phyloP scores from a whole-genome alignment of 441 rosid genomes.

The Biscutella auriculata region DNA sequence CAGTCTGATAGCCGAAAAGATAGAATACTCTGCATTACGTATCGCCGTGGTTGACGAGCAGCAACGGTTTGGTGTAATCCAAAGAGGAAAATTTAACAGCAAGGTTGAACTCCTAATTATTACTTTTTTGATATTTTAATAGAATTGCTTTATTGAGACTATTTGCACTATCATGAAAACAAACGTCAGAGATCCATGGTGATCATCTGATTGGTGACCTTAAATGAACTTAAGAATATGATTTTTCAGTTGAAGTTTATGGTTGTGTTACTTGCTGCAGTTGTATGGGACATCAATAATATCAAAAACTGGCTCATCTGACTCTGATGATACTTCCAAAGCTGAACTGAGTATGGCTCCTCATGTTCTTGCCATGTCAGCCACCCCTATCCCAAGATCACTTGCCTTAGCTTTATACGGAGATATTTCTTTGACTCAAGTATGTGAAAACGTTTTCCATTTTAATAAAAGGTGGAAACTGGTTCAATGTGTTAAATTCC shows the following conservation, averaged over 20 bases:
- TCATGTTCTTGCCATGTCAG: constrained; percentile 91
- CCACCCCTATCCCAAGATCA: constrained; percentile 94
- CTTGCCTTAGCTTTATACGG: constrained; percentile 92
- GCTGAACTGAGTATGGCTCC: constrained; percentile 72
- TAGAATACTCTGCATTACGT: constrained; percentile 75
- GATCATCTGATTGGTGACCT: not conserved
- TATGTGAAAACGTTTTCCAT: constrained; percentile 19
- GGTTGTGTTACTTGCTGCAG: constrained; percentile 36
- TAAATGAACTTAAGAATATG: not conserved
- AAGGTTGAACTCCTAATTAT: constrained; percentile 46
- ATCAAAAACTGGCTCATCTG: constrained; percentile 31
- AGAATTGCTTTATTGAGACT: not conserved
- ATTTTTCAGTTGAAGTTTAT: not conserved
- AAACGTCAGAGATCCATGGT: not conserved
- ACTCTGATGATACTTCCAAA: constrained; percentile 32
- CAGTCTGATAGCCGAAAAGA: constrained; percentile 73
- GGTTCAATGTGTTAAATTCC: not conserved
- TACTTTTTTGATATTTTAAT: not conserved
- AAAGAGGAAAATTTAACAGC: constrained; percentile 89
- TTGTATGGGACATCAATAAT: constrained; percentile 37
- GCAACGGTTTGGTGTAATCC: constrained; percentile 96
- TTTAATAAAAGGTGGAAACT: not conserved
- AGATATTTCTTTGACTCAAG: constrained; percentile 81
- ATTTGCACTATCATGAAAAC: not conserved
- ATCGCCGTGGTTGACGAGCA: constrained; percentile 95